These are phyloP conservation scores for Xylogone sp. DNA, from an alignment of 2,329 filamentous ascomycete genomes.

Conservation along the genomic window DNA sequence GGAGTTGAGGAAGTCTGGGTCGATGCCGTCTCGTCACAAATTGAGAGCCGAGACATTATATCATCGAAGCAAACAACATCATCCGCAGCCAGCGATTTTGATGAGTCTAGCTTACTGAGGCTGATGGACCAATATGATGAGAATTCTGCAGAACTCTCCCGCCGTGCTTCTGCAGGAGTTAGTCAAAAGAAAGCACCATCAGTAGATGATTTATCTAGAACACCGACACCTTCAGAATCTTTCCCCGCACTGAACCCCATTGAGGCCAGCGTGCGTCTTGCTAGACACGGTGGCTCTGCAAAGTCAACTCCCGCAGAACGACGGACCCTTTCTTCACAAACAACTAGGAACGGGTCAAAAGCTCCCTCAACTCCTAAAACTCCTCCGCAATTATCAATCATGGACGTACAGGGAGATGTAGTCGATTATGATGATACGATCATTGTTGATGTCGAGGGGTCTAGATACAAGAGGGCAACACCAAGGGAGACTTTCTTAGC, in stretches of 20 bases:
- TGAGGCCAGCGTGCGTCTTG: too few relatives aligned
- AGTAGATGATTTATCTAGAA: background rate
- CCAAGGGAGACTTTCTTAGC: background rate
- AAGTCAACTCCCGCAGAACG: background rate
- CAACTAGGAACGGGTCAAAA: background rate
- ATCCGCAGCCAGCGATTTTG: slow-evolving; percentile 19
- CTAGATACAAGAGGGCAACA: slow-evolving; percentile 3
- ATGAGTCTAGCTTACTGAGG: slow-evolving; percentile 25
- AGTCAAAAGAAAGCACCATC: background rate
- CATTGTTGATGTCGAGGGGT: slow-evolving; percentile 14
- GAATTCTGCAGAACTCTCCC: background rate
- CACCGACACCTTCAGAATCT: background rate
- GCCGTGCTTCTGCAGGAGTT: background rate
- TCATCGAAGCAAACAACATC: slow-evolving; percentile 5
- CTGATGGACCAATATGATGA: slow-evolving; percentile 19
- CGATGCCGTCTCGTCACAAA: slow-evolving; percentile 22
- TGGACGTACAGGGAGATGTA: slow-evolving; percentile 9
- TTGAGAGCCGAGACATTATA: background rate
- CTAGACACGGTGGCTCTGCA: background rate
- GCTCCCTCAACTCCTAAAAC: slow-evolving; percentile 22
- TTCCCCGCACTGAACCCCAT: too few relatives aligned
- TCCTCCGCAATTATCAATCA: slow-evolving; percentile 4
- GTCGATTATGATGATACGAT: slow-evolving; percentile 15
- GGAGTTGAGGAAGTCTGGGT: slow-evolving; percentile 19
- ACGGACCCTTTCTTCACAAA: background rate